These are phyloP conservation scores for Nyssa sinensis DNA, from an alignment of 148 eudicot genomes.

Conservation along the genomic window DNA sequence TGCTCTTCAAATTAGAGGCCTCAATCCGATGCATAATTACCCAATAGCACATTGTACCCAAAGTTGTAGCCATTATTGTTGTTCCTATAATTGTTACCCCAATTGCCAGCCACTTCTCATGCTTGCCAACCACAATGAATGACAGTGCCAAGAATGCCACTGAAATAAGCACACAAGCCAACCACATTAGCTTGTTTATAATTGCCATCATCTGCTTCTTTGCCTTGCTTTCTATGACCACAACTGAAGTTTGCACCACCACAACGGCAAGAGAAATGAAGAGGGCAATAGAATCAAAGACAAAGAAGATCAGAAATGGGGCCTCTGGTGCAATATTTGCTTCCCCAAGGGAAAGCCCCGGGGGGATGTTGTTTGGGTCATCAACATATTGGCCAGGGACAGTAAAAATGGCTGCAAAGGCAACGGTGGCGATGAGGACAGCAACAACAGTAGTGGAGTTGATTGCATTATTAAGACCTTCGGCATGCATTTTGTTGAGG, in stretches of 20 bases:
- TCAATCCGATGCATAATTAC: slow-evolving; percentile 75
- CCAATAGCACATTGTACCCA: slow-evolving; percentile 85
- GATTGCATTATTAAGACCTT: slow-evolving; percentile 79
- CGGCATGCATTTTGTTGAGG: slow-evolving; percentile 71
- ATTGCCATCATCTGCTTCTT: slow-evolving; percentile 90
- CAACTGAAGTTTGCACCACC: slow-evolving; percentile 81
- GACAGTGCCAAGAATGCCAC: slow-evolving; percentile 73
- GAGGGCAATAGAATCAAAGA: slow-evolving; percentile 74
- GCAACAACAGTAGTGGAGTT: slow-evolving; percentile 83
- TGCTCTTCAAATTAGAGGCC: slow-evolving; percentile 41
- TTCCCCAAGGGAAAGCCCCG: slow-evolving; percentile 63
- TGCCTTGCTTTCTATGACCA: slow-evolving; percentile 83
- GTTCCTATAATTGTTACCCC: slow-evolving; percentile 69
- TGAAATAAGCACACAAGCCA: slow-evolving; percentile 73
- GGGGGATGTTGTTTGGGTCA: slow-evolving; percentile 44
- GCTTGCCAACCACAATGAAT: slow-evolving; percentile 63
- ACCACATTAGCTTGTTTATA: slow-evolving; percentile 88
- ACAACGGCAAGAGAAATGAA: slow-evolving; percentile 82
- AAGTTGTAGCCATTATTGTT: slow-evolving; percentile 61
- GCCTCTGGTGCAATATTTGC: slow-evolving; percentile 63
- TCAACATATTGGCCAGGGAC: slow-evolving; percentile 74
- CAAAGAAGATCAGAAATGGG: slow-evolving; percentile 54
- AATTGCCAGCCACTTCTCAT: slow-evolving; percentile 66
- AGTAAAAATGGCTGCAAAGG: slow-evolving; percentile 78
- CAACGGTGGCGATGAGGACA: slow-evolving; percentile 76